Conservation (phyloP, 345 rosid species). For the Physaria fendleri region DNA sequence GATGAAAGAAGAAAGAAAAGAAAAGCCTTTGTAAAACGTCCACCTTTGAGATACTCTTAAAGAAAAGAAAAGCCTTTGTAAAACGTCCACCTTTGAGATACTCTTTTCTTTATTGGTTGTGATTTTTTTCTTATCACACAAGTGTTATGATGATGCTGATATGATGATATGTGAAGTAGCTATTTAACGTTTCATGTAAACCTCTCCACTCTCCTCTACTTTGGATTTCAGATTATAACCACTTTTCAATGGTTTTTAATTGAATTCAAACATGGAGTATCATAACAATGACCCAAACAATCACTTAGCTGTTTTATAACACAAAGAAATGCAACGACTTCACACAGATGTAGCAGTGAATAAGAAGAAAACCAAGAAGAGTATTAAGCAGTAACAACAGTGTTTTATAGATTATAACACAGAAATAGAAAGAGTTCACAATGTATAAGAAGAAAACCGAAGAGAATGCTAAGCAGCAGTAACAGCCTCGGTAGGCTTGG, state of each 20-base stretch:
- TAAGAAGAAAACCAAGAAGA: background rate
- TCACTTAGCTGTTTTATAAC: constrained; percentile 21
- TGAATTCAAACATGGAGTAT: background rate
- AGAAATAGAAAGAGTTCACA: constrained; percentile 8
- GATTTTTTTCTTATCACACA: too few relatives aligned
- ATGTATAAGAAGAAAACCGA: background rate
- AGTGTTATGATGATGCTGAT: too few relatives aligned
- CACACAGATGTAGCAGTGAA: constrained; percentile 4
- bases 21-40: too few relatives aligned
- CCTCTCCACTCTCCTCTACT: too few relatives aligned
- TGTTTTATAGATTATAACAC: too few relatives aligned
- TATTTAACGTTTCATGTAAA: too few relatives aligned
- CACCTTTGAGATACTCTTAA: too few relatives aligned
- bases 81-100: too few relatives aligned
- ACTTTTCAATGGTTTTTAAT: background rate
- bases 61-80: too few relatives aligned
- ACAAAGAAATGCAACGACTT: constrained; percentile 1
- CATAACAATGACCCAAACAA: background rate
- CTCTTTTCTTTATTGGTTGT: too few relatives aligned
- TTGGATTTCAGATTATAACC: background rate
- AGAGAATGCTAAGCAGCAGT: constrained; percentile 28
- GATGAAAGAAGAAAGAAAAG: too few relatives aligned
- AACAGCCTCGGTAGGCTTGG: constrained; percentile 36
- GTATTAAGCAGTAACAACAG: constrained; percentile 36
- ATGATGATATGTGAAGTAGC: too few relatives aligned